These are phyloP conservation scores for Xylaria polymorpha DNA, from an alignment of 2,329 filamentous ascomycete species.

Conservation along the genomic window DNA sequence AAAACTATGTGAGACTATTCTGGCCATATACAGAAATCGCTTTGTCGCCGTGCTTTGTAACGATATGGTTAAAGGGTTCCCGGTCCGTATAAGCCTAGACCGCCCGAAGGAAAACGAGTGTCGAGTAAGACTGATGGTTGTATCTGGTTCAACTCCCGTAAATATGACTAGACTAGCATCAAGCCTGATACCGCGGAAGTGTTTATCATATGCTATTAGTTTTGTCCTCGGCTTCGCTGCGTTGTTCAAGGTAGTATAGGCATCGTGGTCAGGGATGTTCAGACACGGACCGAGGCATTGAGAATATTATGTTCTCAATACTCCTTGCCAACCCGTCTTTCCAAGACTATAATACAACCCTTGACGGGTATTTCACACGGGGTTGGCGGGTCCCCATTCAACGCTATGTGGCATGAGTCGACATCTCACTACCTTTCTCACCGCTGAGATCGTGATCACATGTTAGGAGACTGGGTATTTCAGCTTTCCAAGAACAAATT, in stretches of 20 bases:
- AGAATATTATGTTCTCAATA: background rate
- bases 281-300: background rate
- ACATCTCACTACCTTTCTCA: background rate
- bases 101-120: too few species aligned
- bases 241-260: background rate
- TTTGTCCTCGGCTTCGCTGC: too few species aligned
- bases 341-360: background rate
- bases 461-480: background rate
- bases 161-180: background rate
- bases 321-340: background rate
- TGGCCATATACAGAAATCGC: too few species aligned
- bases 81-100: background rate
- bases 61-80: background rate
- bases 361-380: background rate
- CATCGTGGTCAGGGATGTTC: too few species aligned
- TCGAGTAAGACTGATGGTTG: background rate
- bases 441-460: constrained; percentile 15
- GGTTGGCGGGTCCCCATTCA: background rate
- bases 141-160: background rate
- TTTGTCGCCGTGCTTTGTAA: too few species aligned
- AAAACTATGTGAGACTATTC: too few species aligned
- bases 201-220: background rate
- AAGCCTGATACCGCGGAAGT: background rate
- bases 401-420: background rate
- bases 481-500: background rate